Percentiles rank a stretch among this genome's conserved stretches.
phyloP scores from a whole-genome alignment of 805 yeast species.

The Teunomyces atbi region DNA sequence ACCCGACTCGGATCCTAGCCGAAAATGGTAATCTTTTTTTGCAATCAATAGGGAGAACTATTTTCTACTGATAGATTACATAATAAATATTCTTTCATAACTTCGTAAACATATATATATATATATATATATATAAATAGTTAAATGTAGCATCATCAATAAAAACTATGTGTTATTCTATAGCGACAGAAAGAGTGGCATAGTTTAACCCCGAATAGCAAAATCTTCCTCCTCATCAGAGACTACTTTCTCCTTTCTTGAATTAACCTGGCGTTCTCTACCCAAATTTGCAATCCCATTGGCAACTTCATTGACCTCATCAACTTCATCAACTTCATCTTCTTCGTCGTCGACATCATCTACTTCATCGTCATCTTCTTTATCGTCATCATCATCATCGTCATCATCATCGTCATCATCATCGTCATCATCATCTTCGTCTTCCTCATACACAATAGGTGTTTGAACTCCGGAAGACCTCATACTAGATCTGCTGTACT shows the following conservation, averaged over 20 bases:
- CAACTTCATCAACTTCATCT: neutral
- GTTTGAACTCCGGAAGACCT: slow-evolving; percentile 24
- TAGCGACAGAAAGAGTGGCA: neutral
- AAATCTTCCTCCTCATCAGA: slow-evolving; percentile 1
- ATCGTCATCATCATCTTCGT: slow-evolving; percentile 11
- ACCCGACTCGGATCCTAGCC: neutral
- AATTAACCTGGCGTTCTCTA: neutral
- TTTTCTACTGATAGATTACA: neutral
- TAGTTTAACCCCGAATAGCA: neutral
- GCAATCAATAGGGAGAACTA: too few relatives aligned
- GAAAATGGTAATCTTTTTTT: neutral
- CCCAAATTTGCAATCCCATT: neutral
- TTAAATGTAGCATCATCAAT: neutral
- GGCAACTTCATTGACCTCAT: neutral
- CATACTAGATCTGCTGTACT: slow-evolving; percentile 16
- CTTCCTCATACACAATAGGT: slow-evolving; percentile 22
- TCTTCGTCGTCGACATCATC: neutral
- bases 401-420: slow-evolving; percentile 11
- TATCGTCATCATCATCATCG: slow-evolving; percentile 9
- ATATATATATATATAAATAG: neutral
- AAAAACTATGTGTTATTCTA: neutral
- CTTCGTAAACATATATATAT: neutral
- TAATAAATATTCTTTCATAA: neutral
- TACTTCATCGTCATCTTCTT: slow-evolving; percentile 3
- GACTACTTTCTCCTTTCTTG: neutral